A percentile compares a stretch with the other conserved stretches of the same genome.
Evolutionary conservation across 306 rosid genomes (phyloP).

Genomic region (Glycine soja): DNA sequence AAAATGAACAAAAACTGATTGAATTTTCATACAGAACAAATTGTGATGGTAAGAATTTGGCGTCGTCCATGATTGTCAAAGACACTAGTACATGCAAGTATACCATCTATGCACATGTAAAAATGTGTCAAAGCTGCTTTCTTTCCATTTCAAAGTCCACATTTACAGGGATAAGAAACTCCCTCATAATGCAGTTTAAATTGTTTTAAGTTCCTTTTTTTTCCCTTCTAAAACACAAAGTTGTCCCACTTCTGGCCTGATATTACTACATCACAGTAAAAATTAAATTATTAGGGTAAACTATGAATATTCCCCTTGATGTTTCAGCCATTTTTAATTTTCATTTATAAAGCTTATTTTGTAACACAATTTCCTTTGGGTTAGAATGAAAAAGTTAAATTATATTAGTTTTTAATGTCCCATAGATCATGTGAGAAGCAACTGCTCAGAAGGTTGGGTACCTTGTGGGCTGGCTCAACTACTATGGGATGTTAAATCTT

Average conservation of each 20-base stretch:
- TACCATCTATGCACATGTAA: background rate
- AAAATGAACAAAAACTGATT: background rate
- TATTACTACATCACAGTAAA: background rate
- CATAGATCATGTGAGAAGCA: background rate
- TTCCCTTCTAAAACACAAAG: background rate
- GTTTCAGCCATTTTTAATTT: background rate
- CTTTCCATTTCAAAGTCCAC: background rate
- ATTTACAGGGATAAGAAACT: constrained; percentile 11
- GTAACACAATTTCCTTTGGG: background rate
- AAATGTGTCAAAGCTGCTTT: too few relatives aligned
- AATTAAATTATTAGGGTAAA: background rate
- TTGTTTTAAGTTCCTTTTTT: background rate
- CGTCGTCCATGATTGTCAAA: background rate
- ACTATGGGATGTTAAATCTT: background rate
- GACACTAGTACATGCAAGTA: background rate
- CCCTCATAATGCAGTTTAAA: background rate
- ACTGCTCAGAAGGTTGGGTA: background rate
- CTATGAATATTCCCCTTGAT: background rate
- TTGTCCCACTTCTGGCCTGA: background rate
- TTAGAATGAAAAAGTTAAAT: background rate
- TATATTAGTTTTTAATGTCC: background rate
- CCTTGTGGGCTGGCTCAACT: constrained; percentile 1
- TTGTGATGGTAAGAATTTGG: background rate
- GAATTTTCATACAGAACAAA: background rate
- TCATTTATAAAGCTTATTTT: background rate